A percentile compares a stretch with the other conserved stretches of the same genome.
phyloP scores from a whole-genome alignment of 1,284 basidiomycete species.

The Neonothopanus nambi region DNA sequence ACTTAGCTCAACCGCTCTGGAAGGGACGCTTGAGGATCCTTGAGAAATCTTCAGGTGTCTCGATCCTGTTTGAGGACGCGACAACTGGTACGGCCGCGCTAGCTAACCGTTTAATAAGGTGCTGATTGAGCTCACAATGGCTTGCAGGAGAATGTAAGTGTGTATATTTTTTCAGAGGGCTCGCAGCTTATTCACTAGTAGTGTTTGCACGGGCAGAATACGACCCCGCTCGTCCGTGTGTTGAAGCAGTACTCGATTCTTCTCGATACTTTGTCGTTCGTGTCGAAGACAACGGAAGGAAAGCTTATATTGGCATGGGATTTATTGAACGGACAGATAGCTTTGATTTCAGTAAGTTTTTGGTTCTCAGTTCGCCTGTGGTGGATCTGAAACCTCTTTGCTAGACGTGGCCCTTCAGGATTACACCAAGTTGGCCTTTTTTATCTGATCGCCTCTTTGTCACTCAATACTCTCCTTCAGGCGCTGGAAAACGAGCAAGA shows the following conservation, averaged over 20 bases:
- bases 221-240: conserved; percentile 76
- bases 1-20: conserved; percentile 82
- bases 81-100: conserved; percentile 58
- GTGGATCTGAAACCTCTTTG: conserved; percentile 13
- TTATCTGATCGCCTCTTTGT: neutral
- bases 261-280: conserved; percentile 95
- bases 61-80: conserved; percentile 74
- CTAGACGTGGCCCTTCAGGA: conserved; percentile 93
- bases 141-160: conserved; percentile 59
- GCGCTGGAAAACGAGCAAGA: conserved; percentile 60
- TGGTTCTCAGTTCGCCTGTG: neutral
- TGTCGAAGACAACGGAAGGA: conserved; percentile 84
- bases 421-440: conserved; percentile 75
- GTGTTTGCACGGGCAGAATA: conserved; percentile 95
- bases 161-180: conserved; percentile 13
- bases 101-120: conserved; percentile 10
- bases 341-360: conserved; percentile 85
- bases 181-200: conserved; percentile 28
- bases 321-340: conserved; percentile 90
- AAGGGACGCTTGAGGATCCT: conserved; percentile 87
- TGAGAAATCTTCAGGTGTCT: conserved; percentile 63
- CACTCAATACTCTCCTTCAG: conserved; percentile 33
- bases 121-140: neutral
- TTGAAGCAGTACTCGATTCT: conserved; percentile 95
- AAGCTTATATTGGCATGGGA: conserved; percentile 93